phyloP scores from a whole-genome alignment of 805 yeast species.

The Yamadazyma insecticola region DNA sequence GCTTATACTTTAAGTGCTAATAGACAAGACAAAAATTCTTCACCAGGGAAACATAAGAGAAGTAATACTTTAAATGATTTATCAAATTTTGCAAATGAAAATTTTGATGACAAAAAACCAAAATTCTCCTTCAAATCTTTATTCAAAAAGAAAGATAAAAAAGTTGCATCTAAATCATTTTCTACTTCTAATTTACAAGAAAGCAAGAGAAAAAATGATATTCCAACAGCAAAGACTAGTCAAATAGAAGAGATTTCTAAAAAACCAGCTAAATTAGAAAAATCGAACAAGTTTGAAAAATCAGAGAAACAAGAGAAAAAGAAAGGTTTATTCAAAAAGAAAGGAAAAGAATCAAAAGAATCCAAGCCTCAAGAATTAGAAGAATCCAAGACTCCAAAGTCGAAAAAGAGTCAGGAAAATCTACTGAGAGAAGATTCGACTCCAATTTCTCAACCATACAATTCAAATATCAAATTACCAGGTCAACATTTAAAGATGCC shows the following conservation, averaged over 20 bases:
- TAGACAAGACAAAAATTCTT: constrained; percentile 8
- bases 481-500: constrained; percentile 7
- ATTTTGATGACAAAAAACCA: constrained; percentile 16
- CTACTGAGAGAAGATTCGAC: constrained; percentile 1
- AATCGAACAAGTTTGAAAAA: too few species aligned
- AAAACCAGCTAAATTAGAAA: constrained; percentile 1
- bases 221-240: constrained; percentile 4
- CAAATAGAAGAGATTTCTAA: constrained; percentile 1
- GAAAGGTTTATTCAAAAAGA: too few species aligned
- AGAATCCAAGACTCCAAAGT: neutral
- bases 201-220: neutral
- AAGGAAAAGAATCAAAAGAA: neutral
- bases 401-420: neutral
- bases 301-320: too few species aligned
- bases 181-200: too few species aligned
- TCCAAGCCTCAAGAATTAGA: neutral
- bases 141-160: constrained; percentile 33
- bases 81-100: constrained; percentile 4
- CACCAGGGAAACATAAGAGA: constrained; percentile 14
- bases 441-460: constrained; percentile 4
- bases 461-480: constrained; percentile 10
- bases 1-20: constrained; percentile 12
- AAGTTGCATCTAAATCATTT: too few species aligned
- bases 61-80: constrained; percentile 19
- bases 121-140: constrained; percentile 36